A percentile compares a stretch with the other conserved stretches of the same genome.
These are phyloP conservation scores for Fomitopsis serialis DNA, from an alignment of 768 basidiomycete species.

Conservation along the genomic window DNA sequence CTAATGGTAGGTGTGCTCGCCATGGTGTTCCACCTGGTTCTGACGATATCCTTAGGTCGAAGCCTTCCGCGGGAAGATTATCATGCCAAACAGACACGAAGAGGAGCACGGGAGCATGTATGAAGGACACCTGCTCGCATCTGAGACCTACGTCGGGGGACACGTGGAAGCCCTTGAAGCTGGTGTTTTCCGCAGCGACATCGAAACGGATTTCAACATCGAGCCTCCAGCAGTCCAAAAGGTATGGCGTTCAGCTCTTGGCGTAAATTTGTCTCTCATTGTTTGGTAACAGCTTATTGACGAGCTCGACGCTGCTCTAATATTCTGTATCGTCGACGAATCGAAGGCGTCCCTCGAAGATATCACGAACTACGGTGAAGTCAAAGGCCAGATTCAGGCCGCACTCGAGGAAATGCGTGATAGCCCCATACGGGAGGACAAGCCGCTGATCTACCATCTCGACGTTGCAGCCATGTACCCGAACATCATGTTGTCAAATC, in stretches of 20 bases:
- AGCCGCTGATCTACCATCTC: constrained; percentile 95
- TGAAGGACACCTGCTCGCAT: constrained; percentile 93
- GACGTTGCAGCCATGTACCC: constrained; percentile 99
- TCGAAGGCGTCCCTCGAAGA: constrained; percentile 70
- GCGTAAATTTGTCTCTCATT: not conserved
- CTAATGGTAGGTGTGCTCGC: constrained; percentile 72
- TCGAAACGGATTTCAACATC: constrained; percentile 91
- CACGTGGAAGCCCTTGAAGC: constrained; percentile 99
- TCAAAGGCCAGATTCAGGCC: constrained; percentile 71
- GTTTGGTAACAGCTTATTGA: constrained; percentile 68
- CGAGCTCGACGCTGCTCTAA: constrained; percentile 88
- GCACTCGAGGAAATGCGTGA: constrained; percentile 89
- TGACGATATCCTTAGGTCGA: constrained; percentile 62
- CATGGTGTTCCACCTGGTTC: not conserved
- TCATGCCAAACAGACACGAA: constrained; percentile 98
- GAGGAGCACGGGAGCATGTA: constrained; percentile 89
- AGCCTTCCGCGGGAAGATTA: constrained; percentile 85
- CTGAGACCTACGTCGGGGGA: constrained; percentile 98
- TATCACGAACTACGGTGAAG: constrained; percentile 93
- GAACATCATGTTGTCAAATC: constrained; percentile 99
- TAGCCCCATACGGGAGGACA: constrained; percentile 82
- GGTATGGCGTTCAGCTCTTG: constrained; percentile 34
- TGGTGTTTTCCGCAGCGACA: constrained; percentile 96
- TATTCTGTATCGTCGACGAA: constrained; percentile 86
- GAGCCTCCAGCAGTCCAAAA: constrained; percentile 82